These are phyloP conservation scores for Acacia crassicarpa DNA, from an alignment of 306 rosid genomes.

Conservation along the genomic window DNA sequence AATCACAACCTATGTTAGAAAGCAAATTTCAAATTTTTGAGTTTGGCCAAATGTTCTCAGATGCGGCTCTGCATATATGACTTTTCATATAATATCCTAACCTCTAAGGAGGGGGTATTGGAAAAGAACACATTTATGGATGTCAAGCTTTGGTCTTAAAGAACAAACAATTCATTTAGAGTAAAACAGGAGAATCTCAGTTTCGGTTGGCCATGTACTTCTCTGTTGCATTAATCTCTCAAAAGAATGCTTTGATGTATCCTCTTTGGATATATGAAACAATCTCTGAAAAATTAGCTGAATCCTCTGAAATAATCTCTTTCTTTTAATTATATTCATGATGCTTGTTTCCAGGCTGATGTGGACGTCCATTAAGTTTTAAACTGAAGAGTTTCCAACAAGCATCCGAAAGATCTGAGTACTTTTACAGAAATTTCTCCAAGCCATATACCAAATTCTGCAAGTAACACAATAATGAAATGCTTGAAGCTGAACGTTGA, in stretches of 20 bases:
- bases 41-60: not conserved
- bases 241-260: not conserved
- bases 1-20: not conserved
- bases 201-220: not conserved
- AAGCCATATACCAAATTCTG: slow-evolving; percentile 94
- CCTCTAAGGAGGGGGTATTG: not conserved
- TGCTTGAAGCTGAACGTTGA: slow-evolving; percentile 26
- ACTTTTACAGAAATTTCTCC: slow-evolving; percentile 74
- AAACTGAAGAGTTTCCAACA: slow-evolving; percentile 22
- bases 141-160: not conserved
- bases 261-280: slow-evolving; percentile 1
- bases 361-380: slow-evolving; percentile 19
- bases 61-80: not conserved
- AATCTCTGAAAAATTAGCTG: slow-evolving; percentile 3
- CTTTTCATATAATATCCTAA: not conserved
- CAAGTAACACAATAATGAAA: slow-evolving; percentile 29
- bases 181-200: not conserved
- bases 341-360: slow-evolving; percentile 33
- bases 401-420: slow-evolving; percentile 27
- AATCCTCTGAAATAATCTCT: not conserved
- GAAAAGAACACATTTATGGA: not conserved
- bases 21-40: not conserved
- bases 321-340: slow-evolving; percentile 7
- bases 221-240: not conserved
- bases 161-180: not conserved